Conservation (phyloP, 805 yeast genomes). For the Saccharomycopsis malanga region DNA sequence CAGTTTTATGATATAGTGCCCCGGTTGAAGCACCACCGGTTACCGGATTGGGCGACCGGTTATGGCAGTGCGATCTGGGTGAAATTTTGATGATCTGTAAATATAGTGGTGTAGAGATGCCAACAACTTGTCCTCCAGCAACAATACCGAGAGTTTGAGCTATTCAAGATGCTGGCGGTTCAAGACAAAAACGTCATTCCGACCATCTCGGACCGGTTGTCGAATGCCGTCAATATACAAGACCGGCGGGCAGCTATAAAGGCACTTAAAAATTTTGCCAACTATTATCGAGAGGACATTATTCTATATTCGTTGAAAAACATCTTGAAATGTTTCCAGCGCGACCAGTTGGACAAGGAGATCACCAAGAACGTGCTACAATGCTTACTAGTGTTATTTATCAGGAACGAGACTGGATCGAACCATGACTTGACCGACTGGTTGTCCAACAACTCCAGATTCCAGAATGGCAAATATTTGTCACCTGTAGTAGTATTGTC, state of each 20-base stretch:
- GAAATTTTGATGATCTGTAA: too few relatives aligned
- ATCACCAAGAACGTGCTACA: conserved; percentile 77
- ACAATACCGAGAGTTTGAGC: too few relatives aligned
- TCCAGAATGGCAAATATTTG: conserved; percentile 72
- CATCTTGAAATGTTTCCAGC: conserved; percentile 41
- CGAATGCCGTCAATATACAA: conserved; percentile 70
- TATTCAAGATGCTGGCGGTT: conserved; percentile 7
- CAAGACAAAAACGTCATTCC: conserved; percentile 66
- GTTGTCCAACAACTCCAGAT: conserved; percentile 68
- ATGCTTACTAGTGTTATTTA: conserved; percentile 73
- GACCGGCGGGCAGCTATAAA: conserved; percentile 90
- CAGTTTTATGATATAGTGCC: too few relatives aligned
- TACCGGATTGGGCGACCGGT: too few relatives aligned
- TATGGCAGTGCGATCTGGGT: too few relatives aligned
- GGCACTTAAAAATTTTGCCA: conserved; percentile 79
- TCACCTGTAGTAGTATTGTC: conserved; percentile 52
- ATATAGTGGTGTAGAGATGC: too few relatives aligned
- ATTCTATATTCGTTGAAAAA: conserved; percentile 66
- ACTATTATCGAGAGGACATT: conserved; percentile 85
- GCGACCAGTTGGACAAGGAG: conserved; percentile 63
- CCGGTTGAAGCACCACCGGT: too few relatives aligned
- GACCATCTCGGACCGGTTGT: conserved; percentile 79
- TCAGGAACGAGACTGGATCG: conserved; percentile 43
- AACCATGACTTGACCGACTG: conserved; percentile 46
- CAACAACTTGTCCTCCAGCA: too few relatives aligned